phyloP scores from a whole-genome alignment of 164 flowering plant genomes.

The Aristolochia californica region DNA sequence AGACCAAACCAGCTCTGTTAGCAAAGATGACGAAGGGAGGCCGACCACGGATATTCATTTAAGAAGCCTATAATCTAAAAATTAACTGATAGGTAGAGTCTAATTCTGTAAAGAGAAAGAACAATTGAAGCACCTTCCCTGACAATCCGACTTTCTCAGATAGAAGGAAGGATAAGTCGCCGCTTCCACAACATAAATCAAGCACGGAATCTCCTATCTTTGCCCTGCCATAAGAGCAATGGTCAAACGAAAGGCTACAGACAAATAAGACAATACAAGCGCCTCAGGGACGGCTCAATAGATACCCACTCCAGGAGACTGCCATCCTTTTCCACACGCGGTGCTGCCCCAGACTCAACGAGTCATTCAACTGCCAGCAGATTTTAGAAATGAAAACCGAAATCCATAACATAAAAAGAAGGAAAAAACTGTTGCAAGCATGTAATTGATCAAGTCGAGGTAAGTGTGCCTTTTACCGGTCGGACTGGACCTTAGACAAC shows the following conservation, averaged over 20 bases:
- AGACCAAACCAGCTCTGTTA: no score
- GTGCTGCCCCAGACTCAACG: constrained; percentile 80
- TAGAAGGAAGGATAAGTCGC: constrained; percentile 85
- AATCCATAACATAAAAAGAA: neutral
- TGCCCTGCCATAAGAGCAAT: constrained; percentile 31
- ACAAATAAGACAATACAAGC: no score
- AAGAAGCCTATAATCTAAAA: no score
- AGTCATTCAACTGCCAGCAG: constrained; percentile 65
- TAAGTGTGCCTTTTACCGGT: no score
- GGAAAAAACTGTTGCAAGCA: neutral
- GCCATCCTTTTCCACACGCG: constrained; percentile 92
- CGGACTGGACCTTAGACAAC: neutral
- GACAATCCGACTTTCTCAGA: constrained; percentile 69
- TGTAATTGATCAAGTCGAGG: neutral
- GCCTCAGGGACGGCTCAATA: no score
- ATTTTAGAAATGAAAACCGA: no score
- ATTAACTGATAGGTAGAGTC: no score
- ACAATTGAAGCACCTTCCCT: constrained; percentile 46
- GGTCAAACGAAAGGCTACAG: neutral
- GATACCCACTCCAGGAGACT: constrained; percentile 86
- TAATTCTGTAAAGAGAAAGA: neutral
- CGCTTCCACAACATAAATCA: constrained; percentile 98
- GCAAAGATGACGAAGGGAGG: no score
- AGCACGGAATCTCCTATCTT: constrained; percentile 58
- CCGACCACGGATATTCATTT: no score